These are phyloP conservation scores for Neurospora sp. DNA, from an alignment of 495 filamentous ascomycete species.

Conservation along the genomic window DNA sequence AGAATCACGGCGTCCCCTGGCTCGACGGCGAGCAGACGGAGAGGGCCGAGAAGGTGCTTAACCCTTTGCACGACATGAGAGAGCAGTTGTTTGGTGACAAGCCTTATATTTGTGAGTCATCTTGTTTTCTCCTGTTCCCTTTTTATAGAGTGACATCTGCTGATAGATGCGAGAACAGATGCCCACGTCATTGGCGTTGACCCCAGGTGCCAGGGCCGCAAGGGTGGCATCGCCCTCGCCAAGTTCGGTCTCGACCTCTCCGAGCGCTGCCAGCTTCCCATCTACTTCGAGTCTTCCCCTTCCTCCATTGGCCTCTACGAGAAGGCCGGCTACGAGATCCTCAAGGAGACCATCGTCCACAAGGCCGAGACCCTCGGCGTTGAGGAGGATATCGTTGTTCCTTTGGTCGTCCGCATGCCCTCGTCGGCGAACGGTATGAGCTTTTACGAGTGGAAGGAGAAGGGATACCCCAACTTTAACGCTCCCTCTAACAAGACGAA, in stretches of 20 bases:
- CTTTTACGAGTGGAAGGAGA: conserved; percentile 20
- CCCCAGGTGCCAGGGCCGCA: conserved; percentile 28
- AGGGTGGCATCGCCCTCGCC: conserved; percentile 29
- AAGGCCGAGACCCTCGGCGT: conserved; percentile 19
- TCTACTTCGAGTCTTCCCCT: conserved; percentile 25
- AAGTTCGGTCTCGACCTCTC: conserved; percentile 33
- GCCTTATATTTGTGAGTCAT: conserved; percentile 19
- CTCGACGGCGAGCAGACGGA: conserved; percentile 17
- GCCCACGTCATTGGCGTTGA: conserved; percentile 22
- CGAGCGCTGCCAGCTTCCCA: conserved; percentile 29
- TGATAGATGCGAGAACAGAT: conserved; percentile 6
- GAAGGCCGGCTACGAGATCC: conserved; percentile 19
- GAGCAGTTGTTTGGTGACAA: conserved; percentile 19
- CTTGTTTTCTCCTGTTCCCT: background rate
- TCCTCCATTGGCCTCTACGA: conserved; percentile 16
- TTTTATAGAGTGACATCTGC: background rate
- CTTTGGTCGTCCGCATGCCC: conserved; percentile 23
- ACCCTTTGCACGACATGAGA: conserved; percentile 18
- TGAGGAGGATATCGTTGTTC: conserved; percentile 16
- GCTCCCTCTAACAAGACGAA: background rate
- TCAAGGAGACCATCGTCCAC: conserved; percentile 23
- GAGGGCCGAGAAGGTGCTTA: conserved; percentile 20
- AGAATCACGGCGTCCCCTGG: conserved; percentile 23
- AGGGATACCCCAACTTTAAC: conserved; percentile 13
- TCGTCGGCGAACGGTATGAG: conserved; percentile 11